Base-by-base conservation (phyloP, 2,329 filamentous ascomycete genomes). In the Microsporum audouinii region DNA sequence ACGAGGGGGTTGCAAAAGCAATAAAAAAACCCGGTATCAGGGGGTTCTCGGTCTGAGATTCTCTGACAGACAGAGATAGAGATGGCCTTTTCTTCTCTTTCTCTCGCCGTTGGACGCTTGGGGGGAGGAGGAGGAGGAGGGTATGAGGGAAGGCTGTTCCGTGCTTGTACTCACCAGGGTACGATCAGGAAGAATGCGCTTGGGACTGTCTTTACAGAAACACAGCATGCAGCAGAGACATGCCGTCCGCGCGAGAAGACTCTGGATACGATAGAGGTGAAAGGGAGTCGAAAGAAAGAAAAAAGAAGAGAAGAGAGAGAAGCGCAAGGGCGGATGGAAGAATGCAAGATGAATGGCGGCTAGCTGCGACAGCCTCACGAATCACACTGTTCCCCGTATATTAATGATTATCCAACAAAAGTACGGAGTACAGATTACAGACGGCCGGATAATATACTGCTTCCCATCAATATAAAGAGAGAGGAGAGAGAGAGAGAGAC, bases 361-460 rank as follows among this genome's bases (percentile, higher is more conserved):
- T 55, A 55, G 49, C 49, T 55, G 49, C 49, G 36, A 55, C 49
- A 55, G 49, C 49, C 49, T 55, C 49, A 36, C 49, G 49, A 55
- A 55, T 55, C 49, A 55, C 49, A 55, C 17, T n/a, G 2, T 2
- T 3, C 23, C 12, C 49, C 33, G 49, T 36, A n/a, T 55, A 36
- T 8, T 2, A 7, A 55, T 4, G 38, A 39, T 14, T 43, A 43
- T 43, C 39, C 2, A 43, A n/a, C 39, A 43, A 43, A n/a, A 12
- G 39, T 17, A 12, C 39, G 17, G 39, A 12, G 39, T 43, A 43
- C 39, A n/a, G 39, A 43, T 43, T 3, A 14, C 38, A n/a, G 39
- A 43, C 39, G n/a, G 39, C 12, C 39, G 14, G 39, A 12, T 31
- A 14, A 2, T 29, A 1, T 23, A 4, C 23, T 33, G 17, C 43